Conservation (phyloP, 108 stramenopile species). For the Cyclotella baltica region DNA sequence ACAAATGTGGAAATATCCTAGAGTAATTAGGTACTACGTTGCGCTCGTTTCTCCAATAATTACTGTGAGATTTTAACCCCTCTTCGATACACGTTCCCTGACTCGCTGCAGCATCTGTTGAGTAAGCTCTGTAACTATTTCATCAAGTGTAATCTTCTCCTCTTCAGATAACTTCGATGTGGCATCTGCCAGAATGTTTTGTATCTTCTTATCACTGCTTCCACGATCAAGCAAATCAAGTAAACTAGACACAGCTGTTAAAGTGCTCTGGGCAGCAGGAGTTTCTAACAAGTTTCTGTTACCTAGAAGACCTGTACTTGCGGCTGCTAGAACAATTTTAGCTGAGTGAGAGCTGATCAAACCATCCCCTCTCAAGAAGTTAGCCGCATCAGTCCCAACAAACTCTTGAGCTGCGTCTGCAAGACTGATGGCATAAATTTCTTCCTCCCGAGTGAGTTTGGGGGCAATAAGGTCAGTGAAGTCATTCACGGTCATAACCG, state of each 20-base stretch:
- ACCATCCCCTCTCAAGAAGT: constrained; percentile 78
- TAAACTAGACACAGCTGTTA: constrained; percentile 24
- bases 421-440: constrained; percentile 84
- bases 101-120: constrained; percentile 28
- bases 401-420: constrained; percentile 78
- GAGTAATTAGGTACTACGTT: no score
- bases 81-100: constrained; percentile 7
- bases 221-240: constrained; percentile 24
- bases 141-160: constrained; percentile 43
- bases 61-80: neutral
- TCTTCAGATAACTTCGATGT: constrained; percentile 39
- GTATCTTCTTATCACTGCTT: constrained; percentile 19
- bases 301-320: constrained; percentile 41
- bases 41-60: no score
- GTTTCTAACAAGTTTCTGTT: constrained; percentile 35
- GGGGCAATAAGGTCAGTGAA: constrained; percentile 81
- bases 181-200: constrained; percentile 29
- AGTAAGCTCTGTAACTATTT: constrained; percentile 51
- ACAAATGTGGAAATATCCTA: no score
- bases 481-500: constrained; percentile 57
- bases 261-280: constrained; percentile 27
- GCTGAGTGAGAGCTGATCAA: constrained; percentile 62
- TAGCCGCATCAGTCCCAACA: constrained; percentile 65
- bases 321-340: constrained; percentile 63
- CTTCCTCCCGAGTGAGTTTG: constrained; percentile 82